A percentile compares a stretch with the other conserved stretches of the same genome.
Conservation (phyloP, 1,284 basidiomycete species). For the Amylostereum areolatum region DNA sequence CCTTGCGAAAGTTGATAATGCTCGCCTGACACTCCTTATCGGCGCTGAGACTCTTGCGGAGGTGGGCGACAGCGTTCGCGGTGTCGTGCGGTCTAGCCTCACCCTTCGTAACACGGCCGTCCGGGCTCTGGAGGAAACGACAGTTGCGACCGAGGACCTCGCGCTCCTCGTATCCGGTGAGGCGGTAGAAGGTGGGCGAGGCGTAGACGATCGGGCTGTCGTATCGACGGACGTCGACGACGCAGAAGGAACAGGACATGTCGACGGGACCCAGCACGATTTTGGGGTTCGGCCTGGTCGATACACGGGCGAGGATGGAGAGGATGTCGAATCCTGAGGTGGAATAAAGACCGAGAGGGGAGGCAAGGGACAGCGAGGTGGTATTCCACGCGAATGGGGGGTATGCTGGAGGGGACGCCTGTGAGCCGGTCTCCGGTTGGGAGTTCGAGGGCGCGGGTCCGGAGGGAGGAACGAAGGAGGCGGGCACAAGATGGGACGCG, state of each 20-base stretch:
- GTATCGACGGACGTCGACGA: conserved; percentile 76
- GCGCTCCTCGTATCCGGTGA: conserved; percentile 79
- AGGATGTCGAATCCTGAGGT: conserved; percentile 88
- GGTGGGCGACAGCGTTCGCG: conserved; percentile 60
- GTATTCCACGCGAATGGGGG: background rate
- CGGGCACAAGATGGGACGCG: too few relatives aligned
- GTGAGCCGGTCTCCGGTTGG: background rate
- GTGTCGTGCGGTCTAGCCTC: conserved; percentile 64
- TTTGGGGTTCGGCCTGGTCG: conserved; percentile 67
- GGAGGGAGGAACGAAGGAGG: too few relatives aligned
- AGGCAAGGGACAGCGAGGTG: background rate
- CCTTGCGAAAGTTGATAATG: conserved; percentile 85
- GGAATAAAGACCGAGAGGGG: conserved; percentile 55
- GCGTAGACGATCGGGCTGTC: conserved; percentile 89
- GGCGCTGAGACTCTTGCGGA: conserved; percentile 60
- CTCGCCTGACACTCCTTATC: conserved; percentile 86
- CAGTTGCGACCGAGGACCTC: conserved; percentile 90
- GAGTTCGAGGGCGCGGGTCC: too few relatives aligned
- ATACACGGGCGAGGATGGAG: conserved; percentile 75
- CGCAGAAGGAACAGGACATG: conserved; percentile 83
- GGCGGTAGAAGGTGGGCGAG: conserved; percentile 68
- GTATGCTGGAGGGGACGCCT: background rate
- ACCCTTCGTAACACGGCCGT: conserved; percentile 58
- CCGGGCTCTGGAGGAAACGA: conserved; percentile 79
- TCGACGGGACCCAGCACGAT: conserved; percentile 88